Evolutionary conservation across 371 early-diverging fungal genomes (phyloP), one percentile per base, ranked within the genome.

Genomic region (Mucor velutinosus): DNA sequence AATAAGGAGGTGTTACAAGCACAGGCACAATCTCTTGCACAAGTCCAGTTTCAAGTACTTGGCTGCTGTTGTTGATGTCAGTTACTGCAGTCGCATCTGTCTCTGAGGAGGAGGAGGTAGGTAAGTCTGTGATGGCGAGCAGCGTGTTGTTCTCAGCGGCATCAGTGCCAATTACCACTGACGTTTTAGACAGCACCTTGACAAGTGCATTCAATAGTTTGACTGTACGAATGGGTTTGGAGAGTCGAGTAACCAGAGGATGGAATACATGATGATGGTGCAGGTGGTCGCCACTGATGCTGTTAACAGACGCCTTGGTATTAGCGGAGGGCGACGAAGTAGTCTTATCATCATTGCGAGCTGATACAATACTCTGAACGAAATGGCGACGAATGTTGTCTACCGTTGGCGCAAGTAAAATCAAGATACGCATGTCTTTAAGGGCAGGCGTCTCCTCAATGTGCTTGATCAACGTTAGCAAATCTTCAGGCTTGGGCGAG

Each of bases 161-260:
- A 15, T 56, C 7, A 12, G 23, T n/a, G 11, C 15, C 17, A 35
- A 37, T 15, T 12, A 17, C 23, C 12, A 30, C n/a, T 12, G 21
- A 14, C 33, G 60, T n/a, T 27, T 58, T 49, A 14, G 65, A 49
- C 3, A 70, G 35, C 4, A 65, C 25, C 8, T 56, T 61, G 4
- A 69, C 53, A 35, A 82, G 59, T 1, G 76, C 71, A 17, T 74
- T 80, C 10, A 87, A 60, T 1, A 87, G 53, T 53, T 83, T 85
- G 19, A 82, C 63, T 1, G 80, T 75, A 3, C 87, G 76, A 29
- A 85, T 76, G 6, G 87, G 87, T 32, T 85, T 87, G n/a, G 85
- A 81, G 58, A 87, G 67, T 21, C 84, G 71, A 6, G 81, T 77
- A 0, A 86, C 62, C 19, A 62, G 67, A n/a, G 76, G 74, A 41